Conservation (phyloP, 352 stramenopile genomes). For the Globisporangium acanthophoron region DNA sequence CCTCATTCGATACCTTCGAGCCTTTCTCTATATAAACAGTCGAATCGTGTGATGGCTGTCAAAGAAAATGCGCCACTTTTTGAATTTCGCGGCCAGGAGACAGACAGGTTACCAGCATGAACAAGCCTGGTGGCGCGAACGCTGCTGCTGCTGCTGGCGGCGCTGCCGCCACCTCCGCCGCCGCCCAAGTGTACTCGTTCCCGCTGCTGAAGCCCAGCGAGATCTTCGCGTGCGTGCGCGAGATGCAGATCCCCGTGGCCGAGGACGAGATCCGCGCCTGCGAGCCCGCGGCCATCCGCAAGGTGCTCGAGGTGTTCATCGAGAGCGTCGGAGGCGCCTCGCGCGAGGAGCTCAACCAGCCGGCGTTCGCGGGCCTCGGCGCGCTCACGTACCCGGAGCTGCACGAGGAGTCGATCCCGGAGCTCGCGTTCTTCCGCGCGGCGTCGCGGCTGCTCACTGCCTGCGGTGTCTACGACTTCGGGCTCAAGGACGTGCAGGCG, state of each 20-base stretch:
- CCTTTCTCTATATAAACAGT: too few relatives aligned
- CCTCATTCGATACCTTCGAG: too few relatives aligned
- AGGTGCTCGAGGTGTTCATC: conserved; percentile 89
- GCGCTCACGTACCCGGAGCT: conserved; percentile 88
- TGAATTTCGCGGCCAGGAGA: not conserved
- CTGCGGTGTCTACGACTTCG: conserved; percentile 94
- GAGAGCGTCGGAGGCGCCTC: conserved; percentile 87
- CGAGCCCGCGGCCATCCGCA: conserved; percentile 63
- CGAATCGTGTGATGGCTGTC: too few relatives aligned
- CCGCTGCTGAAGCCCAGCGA: conserved; percentile 92
- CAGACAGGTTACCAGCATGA: conserved; percentile 5
- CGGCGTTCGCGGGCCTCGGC: conserved; percentile 78
- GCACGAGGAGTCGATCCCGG: conserved; percentile 91
- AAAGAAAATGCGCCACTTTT: not conserved
- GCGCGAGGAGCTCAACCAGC: conserved; percentile 89
- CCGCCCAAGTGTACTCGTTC: conserved; percentile 71
- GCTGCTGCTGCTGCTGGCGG: not conserved
- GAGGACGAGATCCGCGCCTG: conserved; percentile 87
- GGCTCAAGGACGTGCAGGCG: conserved; percentile 86
- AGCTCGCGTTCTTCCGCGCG: conserved; percentile 91
- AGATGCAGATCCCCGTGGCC: conserved; percentile 87
- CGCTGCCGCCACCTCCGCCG: not conserved
- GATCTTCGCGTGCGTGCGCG: conserved; percentile 90
- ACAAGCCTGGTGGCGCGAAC: conserved; percentile 3
- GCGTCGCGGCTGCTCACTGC: conserved; percentile 86